Base-by-base conservation (phyloP, 1,284 basidiomycete genomes). In the Sanguinoderma infundibulare region DNA sequence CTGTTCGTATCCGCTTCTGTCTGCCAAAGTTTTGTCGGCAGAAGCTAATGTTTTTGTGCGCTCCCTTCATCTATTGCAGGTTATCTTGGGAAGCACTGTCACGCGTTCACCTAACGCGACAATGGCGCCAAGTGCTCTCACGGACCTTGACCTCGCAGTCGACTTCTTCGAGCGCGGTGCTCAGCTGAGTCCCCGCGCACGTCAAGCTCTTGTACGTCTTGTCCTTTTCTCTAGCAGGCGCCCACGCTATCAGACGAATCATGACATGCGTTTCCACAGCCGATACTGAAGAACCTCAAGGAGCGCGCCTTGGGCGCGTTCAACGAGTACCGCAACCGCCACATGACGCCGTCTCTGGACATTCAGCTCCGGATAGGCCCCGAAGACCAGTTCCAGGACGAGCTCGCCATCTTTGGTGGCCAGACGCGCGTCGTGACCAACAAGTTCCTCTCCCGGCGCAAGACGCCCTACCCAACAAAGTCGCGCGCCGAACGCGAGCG, bases 351-450 rank as follows among this genome's bases (percentile, higher is more conserved):
- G 15, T 64, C 71, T n/a, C 54, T 70, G 32, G 71, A 69, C 60
- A 70, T 71, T 40, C 70, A 71, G 62, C 66, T 71, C 10, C 66
- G 62, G 47, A 69, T 73, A 15, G 69, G 69, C 7, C 67, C 70
- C 42, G 72, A 75, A 35, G 84, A 85, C 67, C 81, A 85, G 54
- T 84, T 81, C 40, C 79, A 82, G 50, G 83, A 89, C 64, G 86
- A 87, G 67, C 79, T 89, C 20, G 85, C 87, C 20, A 78, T 89
- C n/a, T 88, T 89, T 55, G 87, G 87, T 49, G 87, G 73, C 2
- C 73, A 74, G 60, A 74, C 73, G 15, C 68, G 72, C 36, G 69
- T 74, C 28, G 63, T 74, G 20, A 85, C 87, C 53, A 85, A 80
- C 73, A 85, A 71, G 59, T 61, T 70, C 30, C 66, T 74, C 26